Base-by-base conservation (phyloP, 495 filamentous ascomycete genomes). In the Penicillium alfredii region DNA sequence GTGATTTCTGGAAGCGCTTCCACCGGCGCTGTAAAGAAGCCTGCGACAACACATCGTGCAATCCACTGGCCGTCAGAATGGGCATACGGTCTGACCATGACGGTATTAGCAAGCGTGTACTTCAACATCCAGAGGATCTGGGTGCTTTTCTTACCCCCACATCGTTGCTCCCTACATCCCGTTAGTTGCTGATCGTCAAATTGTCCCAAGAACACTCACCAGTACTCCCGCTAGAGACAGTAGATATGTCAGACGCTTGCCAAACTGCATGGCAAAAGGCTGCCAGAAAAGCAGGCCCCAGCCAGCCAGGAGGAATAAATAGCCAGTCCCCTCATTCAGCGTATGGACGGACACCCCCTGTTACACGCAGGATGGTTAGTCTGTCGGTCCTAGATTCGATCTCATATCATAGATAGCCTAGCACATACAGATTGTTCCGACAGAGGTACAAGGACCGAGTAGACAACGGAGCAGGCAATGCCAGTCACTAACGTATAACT, bases 281-380 rank as follows among this genome's bases (percentile, higher is more conserved):
- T 84, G 80, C 81, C 80, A 84, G 49, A 82, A 76, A 3, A 84
- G 51, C 35, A 78, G 65, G 0, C 77, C 76, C 77, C 74, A 81
- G 3, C 78, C 77, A 8, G 76, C 71, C 21, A 79, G 48, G 36
- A 82, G 49, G 39, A 81, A 79, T 66, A 81, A 68, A 53, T 77
- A 81, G 4, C 79, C 79, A 0, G 77, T 84, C 19, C 80, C 79
- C 33, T 74, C 60, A 43, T 76, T 78, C 7, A 79, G 46, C 9
- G 73, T 71, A 14, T 38, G 60, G 10, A 77, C 55, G 3, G 73
- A 69, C 4, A 83, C 43, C 0, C 71, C 69, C n/a, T n/a, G n/a
- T n/a, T n/a, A n/a, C n/a, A n/a, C n/a, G n/a, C n/a, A n/a, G n/a
- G n/a, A n/a, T n/a, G n/a, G n/a, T n/a, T n/a, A n/a, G n/a, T n/a